Conservation (phyloP, 495 filamentous ascomycete genomes). For the Platismatia glauca region DNA sequence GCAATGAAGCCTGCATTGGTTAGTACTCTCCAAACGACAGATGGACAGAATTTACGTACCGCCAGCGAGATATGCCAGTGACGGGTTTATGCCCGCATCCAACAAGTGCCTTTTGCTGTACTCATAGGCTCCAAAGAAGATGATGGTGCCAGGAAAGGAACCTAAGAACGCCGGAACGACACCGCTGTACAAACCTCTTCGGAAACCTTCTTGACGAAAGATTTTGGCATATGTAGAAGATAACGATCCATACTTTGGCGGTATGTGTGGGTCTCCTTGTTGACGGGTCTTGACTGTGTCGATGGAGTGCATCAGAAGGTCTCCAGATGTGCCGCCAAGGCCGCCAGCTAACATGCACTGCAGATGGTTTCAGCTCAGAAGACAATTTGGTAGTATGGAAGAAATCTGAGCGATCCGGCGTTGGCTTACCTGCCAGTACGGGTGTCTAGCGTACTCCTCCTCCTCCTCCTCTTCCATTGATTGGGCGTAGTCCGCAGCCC, state of each 20-base stretch:
- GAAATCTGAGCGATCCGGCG: not conserved
- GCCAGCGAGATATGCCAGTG: slow-evolving; percentile 74
- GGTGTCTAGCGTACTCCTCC: slow-evolving; percentile 44
- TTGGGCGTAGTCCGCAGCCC: slow-evolving; percentile 21
- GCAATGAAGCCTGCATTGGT: slow-evolving; percentile 64
- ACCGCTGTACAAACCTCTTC: slow-evolving; percentile 85
- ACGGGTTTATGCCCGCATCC: slow-evolving; percentile 67
- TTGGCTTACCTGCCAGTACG: slow-evolving; percentile 55
- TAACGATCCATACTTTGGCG: slow-evolving; percentile 84
- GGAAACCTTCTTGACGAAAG: slow-evolving; percentile 80
- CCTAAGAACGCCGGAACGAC: slow-evolving; percentile 83
- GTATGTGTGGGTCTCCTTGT: slow-evolving; percentile 87
- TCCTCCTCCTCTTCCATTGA: slow-evolving; percentile 39
- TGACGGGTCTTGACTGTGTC: slow-evolving; percentile 99
- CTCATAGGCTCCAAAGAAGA: slow-evolving; percentile 96
- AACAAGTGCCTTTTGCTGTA: slow-evolving; percentile 86
- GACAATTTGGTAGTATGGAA: slow-evolving; percentile 10
- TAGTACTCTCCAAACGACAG: slow-evolving; percentile 3
- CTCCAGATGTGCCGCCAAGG: slow-evolving; percentile 79
- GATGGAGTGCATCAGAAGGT: slow-evolving; percentile 97
- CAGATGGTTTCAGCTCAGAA: not conserved
- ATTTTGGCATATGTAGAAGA: slow-evolving; percentile 85
- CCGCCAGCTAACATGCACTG: slow-evolving; percentile 95
- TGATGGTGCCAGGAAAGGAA: slow-evolving; percentile 86
- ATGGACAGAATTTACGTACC: slow-evolving; percentile 40